Conservation (phyloP, 768 basidiomycete genomes). For the Suillus variegatus region DNA sequence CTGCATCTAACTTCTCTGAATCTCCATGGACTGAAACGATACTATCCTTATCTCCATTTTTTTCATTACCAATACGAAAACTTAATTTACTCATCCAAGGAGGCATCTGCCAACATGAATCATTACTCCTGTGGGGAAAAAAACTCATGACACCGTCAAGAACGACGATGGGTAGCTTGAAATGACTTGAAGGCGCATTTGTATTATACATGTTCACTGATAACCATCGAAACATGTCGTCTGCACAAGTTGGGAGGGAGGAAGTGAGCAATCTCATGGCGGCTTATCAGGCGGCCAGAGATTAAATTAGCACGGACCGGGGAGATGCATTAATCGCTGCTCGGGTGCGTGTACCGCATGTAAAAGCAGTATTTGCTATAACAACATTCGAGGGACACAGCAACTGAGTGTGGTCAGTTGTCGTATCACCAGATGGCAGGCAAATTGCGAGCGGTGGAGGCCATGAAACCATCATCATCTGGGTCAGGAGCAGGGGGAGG, state of each 20-base stretch:
- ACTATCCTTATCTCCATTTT: not conserved
- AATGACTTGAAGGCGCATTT: not conserved
- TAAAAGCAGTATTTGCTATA: not conserved
- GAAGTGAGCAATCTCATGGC: not conserved
- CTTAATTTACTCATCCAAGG: not conserved
- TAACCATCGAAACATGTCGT: not conserved
- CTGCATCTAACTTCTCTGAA: not conserved
- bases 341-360: not conserved
- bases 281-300: not conserved
- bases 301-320: not conserved
- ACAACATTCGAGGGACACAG: not conserved
- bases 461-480: not conserved
- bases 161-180: not conserved
- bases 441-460: not conserved
- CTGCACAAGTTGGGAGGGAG: not conserved
- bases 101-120: not conserved
- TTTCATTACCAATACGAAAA: not conserved
- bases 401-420: no score
- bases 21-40: not conserved
- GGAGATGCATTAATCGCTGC: not conserved
- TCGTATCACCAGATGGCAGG: not conserved
- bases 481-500: no score
- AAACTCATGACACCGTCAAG: not conserved
- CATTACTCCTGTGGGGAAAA: not conserved
- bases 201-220: not conserved